Conservation (phyloP, 805 yeast species). For the Kuraishia floccosa region DNA sequence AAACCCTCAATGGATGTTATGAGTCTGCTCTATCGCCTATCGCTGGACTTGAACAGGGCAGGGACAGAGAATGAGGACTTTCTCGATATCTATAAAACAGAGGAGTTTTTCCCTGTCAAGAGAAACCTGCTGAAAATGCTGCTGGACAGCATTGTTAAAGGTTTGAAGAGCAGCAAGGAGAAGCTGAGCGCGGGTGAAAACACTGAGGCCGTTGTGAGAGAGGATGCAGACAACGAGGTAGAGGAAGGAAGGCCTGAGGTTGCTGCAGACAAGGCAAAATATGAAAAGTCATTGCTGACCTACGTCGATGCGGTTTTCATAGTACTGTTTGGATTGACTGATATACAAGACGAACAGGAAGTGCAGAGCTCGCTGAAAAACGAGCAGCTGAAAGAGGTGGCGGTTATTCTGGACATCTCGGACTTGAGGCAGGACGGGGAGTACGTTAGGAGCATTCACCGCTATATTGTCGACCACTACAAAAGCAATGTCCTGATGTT, state of each 20-base stretch:
- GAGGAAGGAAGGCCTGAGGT: slow-evolving; percentile 1
- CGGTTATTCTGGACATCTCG: no score
- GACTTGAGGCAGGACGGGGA: not conserved
- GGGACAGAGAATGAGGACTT: slow-evolving; percentile 16
- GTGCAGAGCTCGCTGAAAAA: no score
- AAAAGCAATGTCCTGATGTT: slow-evolving; percentile 2
- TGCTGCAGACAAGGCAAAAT: not conserved
- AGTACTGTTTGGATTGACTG: not conserved
- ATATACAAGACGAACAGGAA: not conserved
- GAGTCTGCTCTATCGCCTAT: not conserved
- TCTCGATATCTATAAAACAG: slow-evolving; percentile 12
- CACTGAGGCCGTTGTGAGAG: not conserved
- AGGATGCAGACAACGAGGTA: slow-evolving; percentile 1
- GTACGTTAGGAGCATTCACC: not conserved
- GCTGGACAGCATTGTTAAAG: slow-evolving; percentile 1
- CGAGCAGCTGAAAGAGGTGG: no score
- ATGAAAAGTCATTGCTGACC: not conserved
- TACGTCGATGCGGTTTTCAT: slow-evolving; percentile 1
- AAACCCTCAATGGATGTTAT: slow-evolving; percentile 2
- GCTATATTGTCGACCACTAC: not conserved
- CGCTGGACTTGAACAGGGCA: not conserved
- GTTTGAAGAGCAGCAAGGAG: slow-evolving; percentile 1
- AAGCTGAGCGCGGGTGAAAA: not conserved
- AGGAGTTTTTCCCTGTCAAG: slow-evolving; percentile 5
- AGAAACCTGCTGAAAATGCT: slow-evolving; percentile 5